Percentiles rank a stretch among this genome's conserved stretches.
phyloP scores from a whole-genome alignment of 1,284 basidiomycete species.

The Marasmius sp. region DNA sequence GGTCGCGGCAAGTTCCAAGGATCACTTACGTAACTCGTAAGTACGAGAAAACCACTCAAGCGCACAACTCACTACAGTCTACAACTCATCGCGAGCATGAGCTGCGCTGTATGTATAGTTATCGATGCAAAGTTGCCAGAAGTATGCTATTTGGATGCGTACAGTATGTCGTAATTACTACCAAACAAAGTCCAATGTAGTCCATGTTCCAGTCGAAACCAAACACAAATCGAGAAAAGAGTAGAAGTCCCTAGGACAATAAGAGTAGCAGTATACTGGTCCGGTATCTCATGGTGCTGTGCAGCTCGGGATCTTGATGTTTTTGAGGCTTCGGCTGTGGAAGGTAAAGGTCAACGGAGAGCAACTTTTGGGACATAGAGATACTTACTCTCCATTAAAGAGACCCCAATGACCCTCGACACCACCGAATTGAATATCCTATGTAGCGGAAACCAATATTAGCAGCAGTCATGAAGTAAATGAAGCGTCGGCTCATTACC shows the following conservation, averaged over 20 bases:
- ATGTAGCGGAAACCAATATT: background rate
- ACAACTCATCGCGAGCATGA: too few relatives aligned
- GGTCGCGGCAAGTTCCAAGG: too few relatives aligned
- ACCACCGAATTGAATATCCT: constrained; percentile 70
- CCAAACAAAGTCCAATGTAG: background rate
- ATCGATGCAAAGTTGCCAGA: too few relatives aligned
- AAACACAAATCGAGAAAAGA: too few relatives aligned
- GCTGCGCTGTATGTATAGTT: too few relatives aligned
- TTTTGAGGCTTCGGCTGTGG: constrained; percentile 55
- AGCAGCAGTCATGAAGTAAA: background rate
- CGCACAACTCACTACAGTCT: too few relatives aligned
- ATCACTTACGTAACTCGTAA: too few relatives aligned
- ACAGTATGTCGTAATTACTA: background rate
- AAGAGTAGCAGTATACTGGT: too few relatives aligned
- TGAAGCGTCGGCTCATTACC: constrained; percentile 25
- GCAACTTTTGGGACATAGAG: background rate
- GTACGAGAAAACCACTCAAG: too few relatives aligned
- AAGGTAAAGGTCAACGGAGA: background rate
- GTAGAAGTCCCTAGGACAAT: too few relatives aligned
- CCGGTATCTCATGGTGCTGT: constrained; percentile 24
- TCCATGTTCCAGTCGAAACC: too few relatives aligned
- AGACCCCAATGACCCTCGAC: constrained; percentile 77
- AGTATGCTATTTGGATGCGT: background rate
- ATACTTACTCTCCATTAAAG: constrained; percentile 42
- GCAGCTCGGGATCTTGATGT: constrained; percentile 53